Conservation (phyloP, 108 stramenopile genomes). For the Seminavis robusta region DNA sequence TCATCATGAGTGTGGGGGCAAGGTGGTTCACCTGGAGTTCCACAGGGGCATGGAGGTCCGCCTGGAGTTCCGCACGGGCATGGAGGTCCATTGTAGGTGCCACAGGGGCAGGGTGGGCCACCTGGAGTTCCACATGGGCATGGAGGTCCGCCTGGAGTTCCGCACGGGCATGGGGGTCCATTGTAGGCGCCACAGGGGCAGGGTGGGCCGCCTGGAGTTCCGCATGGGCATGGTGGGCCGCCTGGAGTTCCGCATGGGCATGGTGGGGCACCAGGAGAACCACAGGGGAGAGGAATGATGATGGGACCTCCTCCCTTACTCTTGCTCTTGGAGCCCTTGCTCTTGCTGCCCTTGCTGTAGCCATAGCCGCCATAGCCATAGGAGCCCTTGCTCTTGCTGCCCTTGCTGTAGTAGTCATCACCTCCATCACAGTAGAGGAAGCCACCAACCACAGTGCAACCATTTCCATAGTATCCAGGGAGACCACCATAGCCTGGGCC, state of each 20-base stretch:
- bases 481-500: too few species aligned
- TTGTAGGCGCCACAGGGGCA: background rate
- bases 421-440: too few species aligned
- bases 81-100: too few species aligned
- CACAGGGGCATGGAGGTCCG: too few species aligned
- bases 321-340: background rate
- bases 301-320: background rate
- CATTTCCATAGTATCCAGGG: too few species aligned
- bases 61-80: too few species aligned
- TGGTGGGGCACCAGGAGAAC: background rate
- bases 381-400: background rate
- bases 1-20: too few species aligned
- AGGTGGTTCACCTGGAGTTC: too few species aligned
- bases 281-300: background rate
- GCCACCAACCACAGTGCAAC: too few species aligned
- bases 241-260: background rate
- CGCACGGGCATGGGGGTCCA: background rate
- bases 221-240: background rate
- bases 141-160: background rate
- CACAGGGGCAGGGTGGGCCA: too few species aligned
- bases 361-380: background rate
- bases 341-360: slow-evolving; percentile 1
- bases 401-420: slow-evolving; percentile 5
- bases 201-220: background rate
- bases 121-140: too few species aligned